Evolutionary conservation across 106 monocot genomes (phyloP), one percentile per base, ranked within the genome.

Genomic region (Allium fistulosum): DNA sequence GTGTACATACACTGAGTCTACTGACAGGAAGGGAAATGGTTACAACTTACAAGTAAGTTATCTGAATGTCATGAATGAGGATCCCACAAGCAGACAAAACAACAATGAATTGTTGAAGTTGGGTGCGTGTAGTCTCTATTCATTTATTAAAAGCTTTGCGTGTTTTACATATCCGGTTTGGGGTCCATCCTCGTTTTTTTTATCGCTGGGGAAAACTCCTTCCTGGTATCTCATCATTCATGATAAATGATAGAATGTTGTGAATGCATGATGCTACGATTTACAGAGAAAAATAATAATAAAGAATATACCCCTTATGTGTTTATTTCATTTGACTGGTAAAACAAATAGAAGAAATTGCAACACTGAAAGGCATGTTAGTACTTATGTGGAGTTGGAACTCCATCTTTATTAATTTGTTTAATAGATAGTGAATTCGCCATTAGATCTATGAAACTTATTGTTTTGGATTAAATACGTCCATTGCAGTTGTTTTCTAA

Each of bases 111-210:
- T 76, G 89, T 82, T 82, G 81, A 68, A 70, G 87, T 76, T 80
- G 76, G 71, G 59, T 83, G 76, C 81, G 94, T 92, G 79, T 87
- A 87, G 87, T 92, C 92, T 87, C 93, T 85, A 72, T 85, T 90
- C 92, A 77, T 48, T 78, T 87, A 99, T 93, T 92, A 71, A 92
- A 92, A 75, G 88, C 97, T 84, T 99, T 99, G 96, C 92, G 96
- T 97, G 96, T 82, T 4, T 37, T 37, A 37, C 37, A 37, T 37
- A 37, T 37, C 37, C 37, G 37, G 37, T 37, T 37, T 37, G 37
- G 37, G 37, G 37, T 37, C 37, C 37, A 37, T 37, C 37, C 37
- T 37, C 37, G 4, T 37, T 37, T 37, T 37, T 37, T 37, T 37
- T 37, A 37, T 37, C 37, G 4, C 37, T 5, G 37, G 37, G 37